Conservation (phyloP, 2,329 filamentous ascomycete genomes). For the Cadophora luteo-olivacea region DNA sequence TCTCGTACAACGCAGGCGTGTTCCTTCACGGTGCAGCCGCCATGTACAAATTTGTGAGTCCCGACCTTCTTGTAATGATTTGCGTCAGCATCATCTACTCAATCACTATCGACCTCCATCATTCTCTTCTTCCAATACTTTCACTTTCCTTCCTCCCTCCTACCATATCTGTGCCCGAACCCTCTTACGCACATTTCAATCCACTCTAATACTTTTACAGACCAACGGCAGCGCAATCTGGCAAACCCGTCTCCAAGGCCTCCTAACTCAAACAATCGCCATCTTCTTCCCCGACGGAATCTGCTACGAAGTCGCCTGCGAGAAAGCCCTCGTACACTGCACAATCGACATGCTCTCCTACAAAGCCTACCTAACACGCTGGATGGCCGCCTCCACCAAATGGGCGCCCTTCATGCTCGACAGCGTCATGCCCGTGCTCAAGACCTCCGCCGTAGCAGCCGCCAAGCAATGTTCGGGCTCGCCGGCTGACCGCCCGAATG, state of each 20-base stretch:
- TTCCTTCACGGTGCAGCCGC: conserved; percentile 64
- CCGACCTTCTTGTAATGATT: too few species aligned
- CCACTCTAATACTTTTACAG: too few species aligned
- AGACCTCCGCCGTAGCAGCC: conserved; percentile 63
- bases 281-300: conserved; percentile 45
- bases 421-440: conserved; percentile 56
- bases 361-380: conserved; percentile 69
- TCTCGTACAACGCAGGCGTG: conserved; percentile 70
- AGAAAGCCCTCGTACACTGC: conserved; percentile 64
- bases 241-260: conserved; percentile 43
- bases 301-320: conserved; percentile 68
- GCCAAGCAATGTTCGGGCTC: conserved; percentile 65
- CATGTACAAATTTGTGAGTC: conserved; percentile 54
- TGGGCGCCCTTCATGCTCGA: conserved; percentile 61
- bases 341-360: conserved; percentile 67
- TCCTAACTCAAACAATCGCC: conserved; percentile 45
- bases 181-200: too few species aligned
- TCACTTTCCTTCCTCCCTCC: too few species aligned
- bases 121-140: too few species aligned
- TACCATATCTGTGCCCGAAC: too few species aligned
- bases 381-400: conserved; percentile 61
- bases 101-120: too few species aligned
- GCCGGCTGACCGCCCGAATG: conserved; percentile 48
- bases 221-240: conserved; percentile 45
- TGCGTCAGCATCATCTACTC: too few species aligned